These are phyloP conservation scores for Dalechampia spathulata DNA, from an alignment of 441 rosid species.

Conservation along the genomic window DNA sequence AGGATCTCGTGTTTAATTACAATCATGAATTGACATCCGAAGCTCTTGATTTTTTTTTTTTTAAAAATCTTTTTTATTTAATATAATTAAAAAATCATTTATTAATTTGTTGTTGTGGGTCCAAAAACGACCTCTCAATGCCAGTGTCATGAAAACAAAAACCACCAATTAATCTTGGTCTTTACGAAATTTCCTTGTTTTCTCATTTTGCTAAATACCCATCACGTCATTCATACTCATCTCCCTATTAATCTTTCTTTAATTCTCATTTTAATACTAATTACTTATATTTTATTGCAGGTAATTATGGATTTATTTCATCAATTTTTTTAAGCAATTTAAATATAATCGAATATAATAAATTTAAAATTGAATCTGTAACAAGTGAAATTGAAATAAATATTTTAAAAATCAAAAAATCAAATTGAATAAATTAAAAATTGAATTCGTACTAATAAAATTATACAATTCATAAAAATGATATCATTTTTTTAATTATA, in stretches of 20 bases:
- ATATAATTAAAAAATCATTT: too few relatives aligned
- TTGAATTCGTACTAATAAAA: too few relatives aligned
- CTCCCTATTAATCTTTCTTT: neutral
- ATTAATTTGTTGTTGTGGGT: too few relatives aligned
- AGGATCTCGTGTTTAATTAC: neutral
- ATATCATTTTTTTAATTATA: too few relatives aligned
- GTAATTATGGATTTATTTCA: neutral
- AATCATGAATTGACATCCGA: constrained; percentile 7
- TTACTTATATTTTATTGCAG: too few relatives aligned
- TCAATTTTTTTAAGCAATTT: neutral
- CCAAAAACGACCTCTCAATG: constrained; percentile 6
- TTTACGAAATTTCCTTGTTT: constrained; percentile 6
- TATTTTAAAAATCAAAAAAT: too few relatives aligned
- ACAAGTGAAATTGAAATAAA: too few relatives aligned
- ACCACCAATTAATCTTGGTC: neutral
- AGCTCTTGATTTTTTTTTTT: neutral
- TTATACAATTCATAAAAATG: too few relatives aligned
- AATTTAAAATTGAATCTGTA: too few relatives aligned
- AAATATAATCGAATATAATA: neutral
- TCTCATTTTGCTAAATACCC: neutral
- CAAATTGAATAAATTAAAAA: too few relatives aligned
- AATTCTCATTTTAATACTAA: neutral
- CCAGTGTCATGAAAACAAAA: neutral
- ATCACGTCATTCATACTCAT: neutral
- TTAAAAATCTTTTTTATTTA: neutral